phyloP scores from a whole-genome alignment of 2,329 filamentous ascomycete species.

The Hypoxylon sp. region DNA sequence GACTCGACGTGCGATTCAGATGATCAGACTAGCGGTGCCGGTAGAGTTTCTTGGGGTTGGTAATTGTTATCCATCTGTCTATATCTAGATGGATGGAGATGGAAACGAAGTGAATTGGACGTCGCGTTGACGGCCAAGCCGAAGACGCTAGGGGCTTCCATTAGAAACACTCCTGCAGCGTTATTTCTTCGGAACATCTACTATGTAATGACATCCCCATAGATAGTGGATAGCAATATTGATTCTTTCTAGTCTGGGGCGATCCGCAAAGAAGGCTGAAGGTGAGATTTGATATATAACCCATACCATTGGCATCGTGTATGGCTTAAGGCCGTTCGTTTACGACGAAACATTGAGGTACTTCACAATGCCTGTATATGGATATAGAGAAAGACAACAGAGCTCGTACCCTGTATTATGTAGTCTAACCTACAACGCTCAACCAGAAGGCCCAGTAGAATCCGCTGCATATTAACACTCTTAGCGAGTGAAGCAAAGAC shows the following conservation, averaged over 20 bases:
- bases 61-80: background rate
- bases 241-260: background rate
- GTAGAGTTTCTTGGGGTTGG: conserved; percentile 23
- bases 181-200: no score
- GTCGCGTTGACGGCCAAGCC: no score
- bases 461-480: conserved; percentile 24
- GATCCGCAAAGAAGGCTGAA: background rate
- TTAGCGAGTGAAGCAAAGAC: conserved; percentile 19
- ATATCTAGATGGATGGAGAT: background rate
- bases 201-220: background rate
- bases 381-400: background rate
- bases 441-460: background rate
- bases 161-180: no score
- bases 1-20: conserved; percentile 15
- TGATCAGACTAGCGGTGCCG: conserved; percentile 8
- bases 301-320: background rate
- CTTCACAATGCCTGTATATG: background rate
- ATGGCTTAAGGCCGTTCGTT: background rate
- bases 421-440: conserved; percentile 7
- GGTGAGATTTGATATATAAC: background rate
- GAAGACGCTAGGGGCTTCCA: no score
- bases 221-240: background rate
- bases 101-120: no score
- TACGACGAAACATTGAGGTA: background rate
- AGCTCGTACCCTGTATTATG: conserved; percentile 6